These are phyloP conservation scores for Scenedesmus sp. DNA, from an alignment of 163 green algal genomes.

Conservation along the genomic window DNA sequence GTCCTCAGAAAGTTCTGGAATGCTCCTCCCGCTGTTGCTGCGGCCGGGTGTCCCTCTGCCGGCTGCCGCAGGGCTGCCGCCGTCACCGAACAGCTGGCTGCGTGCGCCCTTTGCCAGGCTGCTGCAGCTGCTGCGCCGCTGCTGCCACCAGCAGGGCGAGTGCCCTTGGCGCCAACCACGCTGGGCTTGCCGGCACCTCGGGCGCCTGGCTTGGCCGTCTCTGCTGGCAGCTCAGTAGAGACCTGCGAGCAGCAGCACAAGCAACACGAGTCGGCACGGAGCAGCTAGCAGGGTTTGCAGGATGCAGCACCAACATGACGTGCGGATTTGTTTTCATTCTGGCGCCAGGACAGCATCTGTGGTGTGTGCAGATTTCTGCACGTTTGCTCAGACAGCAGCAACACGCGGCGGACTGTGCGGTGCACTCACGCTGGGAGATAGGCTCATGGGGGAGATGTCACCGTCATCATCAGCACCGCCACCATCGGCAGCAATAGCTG, in stretches of 20 bases:
- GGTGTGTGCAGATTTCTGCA: not conserved
- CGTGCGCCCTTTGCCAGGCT: slow-evolving; percentile 15
- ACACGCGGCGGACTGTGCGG: no score
- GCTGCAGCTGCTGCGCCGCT: not conserved
- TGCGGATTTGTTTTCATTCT: not conserved
- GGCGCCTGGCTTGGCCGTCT: not conserved
- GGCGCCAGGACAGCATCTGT: not conserved
- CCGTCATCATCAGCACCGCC: slow-evolving; percentile 12
- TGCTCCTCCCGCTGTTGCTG: slow-evolving; percentile 5
- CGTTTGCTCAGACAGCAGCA: not conserved
- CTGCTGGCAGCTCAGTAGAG: slow-evolving; percentile 5
- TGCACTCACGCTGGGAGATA: slow-evolving; percentile 45
- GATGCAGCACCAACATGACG: no score
- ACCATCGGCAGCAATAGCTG: not conserved
- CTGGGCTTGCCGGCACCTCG: not conserved
- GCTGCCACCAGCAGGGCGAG: not conserved
- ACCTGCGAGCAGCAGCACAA: not conserved
- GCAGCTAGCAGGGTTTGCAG: no score
- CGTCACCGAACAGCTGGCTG: not conserved
- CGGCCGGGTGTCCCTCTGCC: not conserved
- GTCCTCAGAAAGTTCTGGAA: slow-evolving; percentile 34
- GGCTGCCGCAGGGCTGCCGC: not conserved
- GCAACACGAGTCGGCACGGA: not conserved
- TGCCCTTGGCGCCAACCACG: not conserved
- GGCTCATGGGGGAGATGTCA: slow-evolving; percentile 43